Evolutionary conservation across 83 land plant species (phyloP).

Genomic region (Picea abies): DNA sequence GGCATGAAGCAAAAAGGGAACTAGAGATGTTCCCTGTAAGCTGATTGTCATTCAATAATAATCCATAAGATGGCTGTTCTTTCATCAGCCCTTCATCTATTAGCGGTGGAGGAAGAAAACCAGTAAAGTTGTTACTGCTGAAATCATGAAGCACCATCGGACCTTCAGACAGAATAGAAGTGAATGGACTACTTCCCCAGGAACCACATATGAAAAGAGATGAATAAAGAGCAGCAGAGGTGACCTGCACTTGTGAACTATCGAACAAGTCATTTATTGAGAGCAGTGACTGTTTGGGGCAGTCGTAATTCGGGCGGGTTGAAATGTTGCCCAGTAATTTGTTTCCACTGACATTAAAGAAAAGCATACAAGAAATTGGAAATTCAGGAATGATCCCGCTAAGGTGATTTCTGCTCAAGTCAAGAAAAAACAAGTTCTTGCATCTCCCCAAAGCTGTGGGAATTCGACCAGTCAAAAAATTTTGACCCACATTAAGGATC

Average conservation of each 20-base stretch:
- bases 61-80: conserved; percentile 24
- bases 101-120: conserved; percentile 23
- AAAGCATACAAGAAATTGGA: conserved; percentile 63
- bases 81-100: conserved; percentile 24
- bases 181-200: not conserved
- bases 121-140: conserved; percentile 40
- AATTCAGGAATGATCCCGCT: conserved; percentile 52
- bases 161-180: not conserved
- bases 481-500: conserved; percentile 60
- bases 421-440: conserved; percentile 51
- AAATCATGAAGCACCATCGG: conserved; percentile 42
- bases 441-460: conserved; percentile 46
- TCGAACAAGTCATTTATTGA: not conserved
- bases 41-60: conserved; percentile 38
- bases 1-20: conserved; percentile 11
- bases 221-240: conserved; percentile 25
- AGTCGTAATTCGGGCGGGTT: conserved; percentile 12
- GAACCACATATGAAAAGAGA: conserved; percentile 26
- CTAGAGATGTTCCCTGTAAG: conserved; percentile 33
- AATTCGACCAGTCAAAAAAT: conserved; percentile 46
- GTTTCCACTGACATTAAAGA: conserved; percentile 72
- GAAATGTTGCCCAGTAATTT: conserved; percentile 46
- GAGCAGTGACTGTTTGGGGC: conserved; percentile 13
- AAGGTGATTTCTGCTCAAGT: conserved; percentile 62
- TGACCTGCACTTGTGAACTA: not conserved